phyloP scores from a whole-genome alignment of 768 basidiomycete genomes.

The Tylopilus vinaceipallidus region DNA sequence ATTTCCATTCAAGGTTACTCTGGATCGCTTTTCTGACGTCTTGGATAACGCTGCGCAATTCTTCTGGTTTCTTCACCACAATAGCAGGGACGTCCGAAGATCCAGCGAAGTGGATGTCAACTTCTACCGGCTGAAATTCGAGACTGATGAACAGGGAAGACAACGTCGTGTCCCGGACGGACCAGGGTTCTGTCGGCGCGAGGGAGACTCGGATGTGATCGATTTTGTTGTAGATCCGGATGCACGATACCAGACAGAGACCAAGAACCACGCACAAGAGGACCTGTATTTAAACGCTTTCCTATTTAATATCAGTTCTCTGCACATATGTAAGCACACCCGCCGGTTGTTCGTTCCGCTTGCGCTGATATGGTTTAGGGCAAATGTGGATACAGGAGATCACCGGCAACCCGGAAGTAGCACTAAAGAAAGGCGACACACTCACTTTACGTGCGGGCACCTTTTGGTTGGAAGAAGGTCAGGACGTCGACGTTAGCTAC shows the following conservation, averaged over 20 bases:
- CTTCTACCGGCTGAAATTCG: neutral
- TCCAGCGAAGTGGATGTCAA: neutral
- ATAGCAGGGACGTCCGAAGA: neutral
- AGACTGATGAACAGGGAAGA: no score
- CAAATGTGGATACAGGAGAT: neutral
- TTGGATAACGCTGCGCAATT: neutral
- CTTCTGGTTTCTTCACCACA: neutral
- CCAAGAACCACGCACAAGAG: constrained; percentile 4
- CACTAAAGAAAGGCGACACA: neutral
- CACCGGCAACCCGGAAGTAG: no score
- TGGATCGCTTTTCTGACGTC: neutral
- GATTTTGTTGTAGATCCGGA: neutral
- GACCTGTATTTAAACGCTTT: neutral
- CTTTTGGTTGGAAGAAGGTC: neutral
- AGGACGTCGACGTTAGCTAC: neutral
- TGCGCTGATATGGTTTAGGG: neutral
- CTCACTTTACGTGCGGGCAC: neutral
- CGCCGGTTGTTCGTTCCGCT: neutral
- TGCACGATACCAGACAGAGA: neutral
- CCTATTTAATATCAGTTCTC: neutral
- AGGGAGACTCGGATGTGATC: neutral
- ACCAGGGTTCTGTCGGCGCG: neutral
- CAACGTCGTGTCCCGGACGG: no score
- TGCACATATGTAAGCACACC: neutral
- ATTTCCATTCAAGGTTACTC: neutral